Base-by-base conservation (phyloP, 2,329 filamentous ascomycete genomes). In the Talaromyces sp. region DNA sequence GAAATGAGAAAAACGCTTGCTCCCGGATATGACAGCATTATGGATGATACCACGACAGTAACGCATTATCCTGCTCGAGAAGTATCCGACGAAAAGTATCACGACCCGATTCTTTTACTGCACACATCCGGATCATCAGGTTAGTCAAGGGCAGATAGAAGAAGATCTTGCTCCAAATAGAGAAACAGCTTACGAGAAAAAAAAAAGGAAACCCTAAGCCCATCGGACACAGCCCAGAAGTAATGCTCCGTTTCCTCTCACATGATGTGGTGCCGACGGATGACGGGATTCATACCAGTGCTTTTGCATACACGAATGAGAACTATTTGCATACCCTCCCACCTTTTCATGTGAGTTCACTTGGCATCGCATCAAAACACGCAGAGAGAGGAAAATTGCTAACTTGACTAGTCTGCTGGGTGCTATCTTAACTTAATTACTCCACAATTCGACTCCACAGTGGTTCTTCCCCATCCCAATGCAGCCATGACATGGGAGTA, bases 91-190 rank as follows among this genome's bases (percentile, higher is more conserved):
- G 62, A 63, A 39, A 54, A 61, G 28, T 52, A 52, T 2, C n/a
- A 59, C 17, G 62, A 63, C 2, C 62, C 62, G 4, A 61, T 63
- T 5, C 49, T 63, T 19, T 30, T 56, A 13, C 28, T 63, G 11
- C 62, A 63, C 13, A 63, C 62, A 1, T 63, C 62, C n/a, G 62
- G 62, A 9, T 62, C 62, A 28, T 63, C 62, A 47, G 59, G 62
- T 63, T 30, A 33, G 56, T 62, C 1, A 39, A 17, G 10, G 9
- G 10, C 9, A 32, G 10, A 32, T 32, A 10, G 30, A 10, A 32
- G 9, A 7, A 9, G 30, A 32, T 3, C 9, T 32, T 10, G 7
- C 30, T 32, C 9, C 19, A n/a, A 22, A 47, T 19, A n/a, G n/a
- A 22, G 22, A 19, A 4, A 25, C 9, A 9, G 2, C 44, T 47